Conservation (phyloP, 164 flowering plant genomes). For the Akebia trifoliata region DNA sequence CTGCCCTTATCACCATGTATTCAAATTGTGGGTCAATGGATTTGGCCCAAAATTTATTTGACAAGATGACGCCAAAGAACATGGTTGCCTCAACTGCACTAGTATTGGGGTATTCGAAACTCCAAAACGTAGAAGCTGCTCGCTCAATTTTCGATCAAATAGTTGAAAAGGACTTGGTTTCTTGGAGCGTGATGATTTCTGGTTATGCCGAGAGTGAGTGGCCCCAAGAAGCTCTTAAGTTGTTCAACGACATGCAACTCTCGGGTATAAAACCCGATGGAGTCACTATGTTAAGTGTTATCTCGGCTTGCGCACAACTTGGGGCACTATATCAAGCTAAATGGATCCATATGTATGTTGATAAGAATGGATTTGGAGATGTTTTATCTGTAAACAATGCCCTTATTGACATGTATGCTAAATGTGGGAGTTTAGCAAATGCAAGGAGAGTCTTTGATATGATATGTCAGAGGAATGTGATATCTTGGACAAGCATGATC, state of each 20-base stretch:
- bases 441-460: constrained; percentile 58
- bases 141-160: constrained; percentile 52
- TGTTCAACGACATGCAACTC: constrained; percentile 48
- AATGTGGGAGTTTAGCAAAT: constrained; percentile 63
- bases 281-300: constrained; percentile 67
- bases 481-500: constrained; percentile 79
- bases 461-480: constrained; percentile 49
- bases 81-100: constrained; percentile 58
- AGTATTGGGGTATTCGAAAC: constrained; percentile 54
- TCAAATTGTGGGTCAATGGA: constrained; percentile 63
- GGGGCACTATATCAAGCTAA: constrained; percentile 61
- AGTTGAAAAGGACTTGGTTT: constrained; percentile 62
- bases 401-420: constrained; percentile 82
- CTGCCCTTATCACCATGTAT: constrained; percentile 65
- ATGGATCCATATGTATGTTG: constrained; percentile 43
- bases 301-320: constrained; percentile 73
- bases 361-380: constrained; percentile 42
- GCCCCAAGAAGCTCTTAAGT: constrained; percentile 50
- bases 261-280: constrained; percentile 57
- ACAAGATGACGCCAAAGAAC: constrained; percentile 34
- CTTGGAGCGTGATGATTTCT: constrained; percentile 80
- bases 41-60: constrained; percentile 41
- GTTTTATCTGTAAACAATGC: constrained; percentile 56
- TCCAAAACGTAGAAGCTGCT: constrained; percentile 52
- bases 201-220: constrained; percentile 72